Percentiles rank a stretch among this genome's conserved stretches.
Evolutionary conservation across 1,139 yeast genomes (phyloP).

Genomic region (Hansenula lynferdii): DNA sequence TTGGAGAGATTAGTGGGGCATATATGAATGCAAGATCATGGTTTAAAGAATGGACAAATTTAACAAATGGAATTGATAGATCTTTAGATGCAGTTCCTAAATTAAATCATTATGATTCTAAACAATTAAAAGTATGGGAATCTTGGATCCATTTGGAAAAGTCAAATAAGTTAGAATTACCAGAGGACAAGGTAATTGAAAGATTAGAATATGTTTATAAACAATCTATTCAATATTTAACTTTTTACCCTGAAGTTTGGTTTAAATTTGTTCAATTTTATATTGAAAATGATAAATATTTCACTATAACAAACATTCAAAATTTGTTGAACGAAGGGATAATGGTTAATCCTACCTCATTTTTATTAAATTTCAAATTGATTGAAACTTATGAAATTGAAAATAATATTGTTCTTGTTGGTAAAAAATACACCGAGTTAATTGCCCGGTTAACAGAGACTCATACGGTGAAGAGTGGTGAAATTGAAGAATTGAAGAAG

Average conservation of each 20-base stretch:
- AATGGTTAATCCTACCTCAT: constrained; percentile 70
- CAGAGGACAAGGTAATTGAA: constrained; percentile 42
- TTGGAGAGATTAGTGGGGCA: constrained; percentile 78
- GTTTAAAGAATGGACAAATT: constrained; percentile 62
- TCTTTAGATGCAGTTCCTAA: constrained; percentile 22
- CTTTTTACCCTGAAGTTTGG: constrained; percentile 85
- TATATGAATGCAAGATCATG: constrained; percentile 88
- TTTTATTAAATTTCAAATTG: constrained; percentile 59
- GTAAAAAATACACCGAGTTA: constrained; percentile 44
- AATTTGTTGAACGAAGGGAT: too few relatives aligned
- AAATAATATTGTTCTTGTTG: constrained; percentile 47
- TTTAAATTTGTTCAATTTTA: constrained; percentile 64
- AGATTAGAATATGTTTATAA: constrained; percentile 73
- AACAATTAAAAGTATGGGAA: constrained; percentile 55
- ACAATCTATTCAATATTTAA: constrained; percentile 63
- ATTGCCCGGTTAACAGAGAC: too few relatives aligned
- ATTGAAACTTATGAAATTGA: constrained; percentile 69
- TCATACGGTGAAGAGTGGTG: too few relatives aligned
- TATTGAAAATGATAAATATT: too few relatives aligned
- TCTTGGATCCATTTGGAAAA: constrained; percentile 80
- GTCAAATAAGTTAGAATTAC: constrained; percentile 59
- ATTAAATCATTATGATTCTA: constrained; percentile 28
- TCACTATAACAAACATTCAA: too few relatives aligned
- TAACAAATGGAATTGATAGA: constrained; percentile 50
- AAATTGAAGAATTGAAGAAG: constrained; percentile 24